Conservation (phyloP, 352 stramenopile species). For the Pythium diclinum region DNA sequence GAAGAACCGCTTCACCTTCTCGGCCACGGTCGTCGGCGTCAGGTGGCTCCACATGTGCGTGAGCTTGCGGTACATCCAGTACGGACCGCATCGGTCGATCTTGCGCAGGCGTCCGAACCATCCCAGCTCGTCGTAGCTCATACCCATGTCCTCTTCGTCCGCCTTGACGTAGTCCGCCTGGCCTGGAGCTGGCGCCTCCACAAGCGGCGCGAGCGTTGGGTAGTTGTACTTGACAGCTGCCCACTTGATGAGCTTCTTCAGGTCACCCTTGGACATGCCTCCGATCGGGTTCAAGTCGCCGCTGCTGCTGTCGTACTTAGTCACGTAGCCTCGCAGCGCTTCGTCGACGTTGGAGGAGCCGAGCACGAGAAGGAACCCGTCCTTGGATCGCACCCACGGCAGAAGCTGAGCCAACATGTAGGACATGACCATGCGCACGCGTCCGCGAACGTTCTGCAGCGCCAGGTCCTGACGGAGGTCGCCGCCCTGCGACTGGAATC, state of each 20-base stretch:
- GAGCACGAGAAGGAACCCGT: conserved; percentile 97
- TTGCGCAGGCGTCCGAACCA: conserved; percentile 96
- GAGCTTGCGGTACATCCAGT: conserved; percentile 92
- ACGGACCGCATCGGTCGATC: conserved; percentile 93
- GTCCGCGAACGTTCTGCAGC: conserved; percentile 98
- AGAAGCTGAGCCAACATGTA: conserved; percentile 98
- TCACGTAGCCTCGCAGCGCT: conserved; percentile 98
- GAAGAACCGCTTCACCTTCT: neutral
- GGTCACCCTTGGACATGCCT: conserved; percentile 93
- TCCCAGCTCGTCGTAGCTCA: conserved; percentile 98
- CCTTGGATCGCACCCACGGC: conserved; percentile 94
- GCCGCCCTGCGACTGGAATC: conserved; percentile 88
- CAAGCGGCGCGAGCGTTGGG: conserved; percentile 89
- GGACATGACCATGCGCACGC: conserved; percentile 97
- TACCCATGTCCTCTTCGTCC: conserved; percentile 99
- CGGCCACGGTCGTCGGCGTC: neutral
- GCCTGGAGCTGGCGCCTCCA: conserved; percentile 63
- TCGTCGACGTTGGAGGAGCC: conserved; percentile 98
- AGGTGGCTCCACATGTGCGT: conserved; percentile 82
- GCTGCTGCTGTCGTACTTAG: conserved; percentile 99
- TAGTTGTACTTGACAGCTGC: conserved; percentile 91
- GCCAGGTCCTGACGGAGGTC: conserved; percentile 94
- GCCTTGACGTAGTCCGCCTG: conserved; percentile 89
- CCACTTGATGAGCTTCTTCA: conserved; percentile 96
- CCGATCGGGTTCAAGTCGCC: conserved; percentile 99